Evolutionary conservation across 495 filamentous ascomycete genomes (phyloP).

Genomic region (Tuber magnatum): DNA sequence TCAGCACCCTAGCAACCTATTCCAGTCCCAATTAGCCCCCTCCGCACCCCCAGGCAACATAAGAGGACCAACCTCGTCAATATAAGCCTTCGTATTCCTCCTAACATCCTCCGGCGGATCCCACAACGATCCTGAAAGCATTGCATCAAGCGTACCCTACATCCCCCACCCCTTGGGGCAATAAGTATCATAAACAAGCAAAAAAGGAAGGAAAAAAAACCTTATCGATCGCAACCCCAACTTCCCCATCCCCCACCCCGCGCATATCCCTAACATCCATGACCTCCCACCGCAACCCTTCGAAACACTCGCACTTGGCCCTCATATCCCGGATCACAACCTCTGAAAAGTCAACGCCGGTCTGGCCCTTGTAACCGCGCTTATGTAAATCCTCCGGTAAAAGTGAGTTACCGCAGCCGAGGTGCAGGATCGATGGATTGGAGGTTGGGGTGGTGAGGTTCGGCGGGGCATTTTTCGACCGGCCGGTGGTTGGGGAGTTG

Average conservation of each 20-base stretch:
- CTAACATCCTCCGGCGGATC: constrained; percentile 51
- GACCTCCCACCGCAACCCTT: constrained; percentile 44
- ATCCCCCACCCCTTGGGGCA: neutral
- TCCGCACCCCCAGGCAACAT: neutral
- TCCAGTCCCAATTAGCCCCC: constrained; percentile 25
- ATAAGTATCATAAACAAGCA: no score
- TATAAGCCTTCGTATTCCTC: constrained; percentile 49
- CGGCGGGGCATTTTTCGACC: neutral
- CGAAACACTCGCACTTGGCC: constrained; percentile 39
- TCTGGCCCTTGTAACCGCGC: constrained; percentile 51
- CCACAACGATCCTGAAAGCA: constrained; percentile 55
- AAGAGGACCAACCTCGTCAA: constrained; percentile 46
- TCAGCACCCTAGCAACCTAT: constrained; percentile 51
- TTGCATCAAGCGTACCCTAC: constrained; percentile 52
- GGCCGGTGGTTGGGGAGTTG: neutral
- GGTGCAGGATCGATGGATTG: constrained; percentile 47
- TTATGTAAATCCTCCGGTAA: constrained; percentile 48
- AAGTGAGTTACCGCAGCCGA: constrained; percentile 56
- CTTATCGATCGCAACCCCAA: constrained; percentile 59
- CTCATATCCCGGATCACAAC: constrained; percentile 51
- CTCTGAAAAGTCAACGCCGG: constrained; percentile 54
- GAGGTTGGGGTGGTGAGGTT: constrained; percentile 19
- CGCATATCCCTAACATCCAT: constrained; percentile 52
- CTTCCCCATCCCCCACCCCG: constrained; percentile 36
- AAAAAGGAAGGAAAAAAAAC: constrained; percentile 12